Percentiles rank a stretch among this genome's conserved stretches.
These are phyloP conservation scores for Calocybe cyanea DNA, from an alignment of 768 basidiomycete species.

Conservation along the genomic window DNA sequence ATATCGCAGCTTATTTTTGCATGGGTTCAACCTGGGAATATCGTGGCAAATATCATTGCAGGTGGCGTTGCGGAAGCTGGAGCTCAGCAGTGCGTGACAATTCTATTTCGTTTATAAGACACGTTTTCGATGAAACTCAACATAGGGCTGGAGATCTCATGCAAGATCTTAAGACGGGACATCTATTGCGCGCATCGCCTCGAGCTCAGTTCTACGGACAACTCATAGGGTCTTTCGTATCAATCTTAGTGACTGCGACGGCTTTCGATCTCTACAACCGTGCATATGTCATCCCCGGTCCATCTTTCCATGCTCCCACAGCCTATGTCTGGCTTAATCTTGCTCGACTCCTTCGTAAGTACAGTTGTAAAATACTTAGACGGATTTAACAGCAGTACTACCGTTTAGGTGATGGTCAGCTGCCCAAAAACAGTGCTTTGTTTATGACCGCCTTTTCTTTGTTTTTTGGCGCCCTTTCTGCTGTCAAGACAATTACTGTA, in stretches of 20 bases:
- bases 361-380: neutral
- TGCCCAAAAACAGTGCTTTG: slow-evolving; percentile 67
- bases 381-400: slow-evolving; percentile 20
- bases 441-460: slow-evolving; percentile 83
- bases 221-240: slow-evolving; percentile 83
- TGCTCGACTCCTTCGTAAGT: slow-evolving; percentile 71
- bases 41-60: slow-evolving; percentile 97
- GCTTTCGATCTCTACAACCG: slow-evolving; percentile 85
- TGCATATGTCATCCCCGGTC: slow-evolving; percentile 87
- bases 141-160: slow-evolving; percentile 91
- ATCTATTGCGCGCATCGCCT: slow-evolving; percentile 88
- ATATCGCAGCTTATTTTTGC: slow-evolving; percentile 93
- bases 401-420: slow-evolving; percentile 66
- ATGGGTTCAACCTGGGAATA: slow-evolving; percentile 89
- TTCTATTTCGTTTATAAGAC: neutral
- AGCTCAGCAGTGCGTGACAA: slow-evolving; percentile 71
- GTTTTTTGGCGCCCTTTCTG: slow-evolving; percentile 65
- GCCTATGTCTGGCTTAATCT: slow-evolving; percentile 91
- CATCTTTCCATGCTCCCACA: slow-evolving; percentile 93
- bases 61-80: slow-evolving; percentile 96
- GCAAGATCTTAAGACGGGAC: slow-evolving; percentile 98
- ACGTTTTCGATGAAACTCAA: slow-evolving; percentile 4
- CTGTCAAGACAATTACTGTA: slow-evolving; percentile 58
- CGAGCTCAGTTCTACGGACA: slow-evolving; percentile 94
- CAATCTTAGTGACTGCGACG: slow-evolving; percentile 84